Base-by-base conservation (phyloP, 2,329 filamentous ascomycete genomes). In the Thermothelomyces thermophilus region DNA sequence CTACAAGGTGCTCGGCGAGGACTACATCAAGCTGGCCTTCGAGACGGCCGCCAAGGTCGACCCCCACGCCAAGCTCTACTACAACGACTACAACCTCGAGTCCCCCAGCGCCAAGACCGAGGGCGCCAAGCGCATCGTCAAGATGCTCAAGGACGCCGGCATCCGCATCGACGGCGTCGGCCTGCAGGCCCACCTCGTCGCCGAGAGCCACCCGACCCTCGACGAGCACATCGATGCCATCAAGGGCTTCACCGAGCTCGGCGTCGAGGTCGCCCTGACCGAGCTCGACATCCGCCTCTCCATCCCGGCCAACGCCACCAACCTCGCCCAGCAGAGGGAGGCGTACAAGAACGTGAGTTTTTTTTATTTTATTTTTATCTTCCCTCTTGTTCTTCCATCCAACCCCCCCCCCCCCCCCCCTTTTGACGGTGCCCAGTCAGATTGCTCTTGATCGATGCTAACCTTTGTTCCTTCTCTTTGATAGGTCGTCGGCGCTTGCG, bases 11-110 rank as follows among this genome's bases (percentile, higher is more conserved):
- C 70, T 80, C 19, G 77, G 77, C 7, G 66, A 69, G 16, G 68
- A 70, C 3, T 82, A 76, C 63, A 72, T 82, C 60, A 68, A 70
- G 42, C 64, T 75, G n/a, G 76, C 77, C 2, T 80, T 81, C 64
- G 56, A 64, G 6, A 71, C 73, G 6, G 73, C 75, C 2, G 67
- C 72, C 14, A 67, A 70, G 34, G 71, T 72, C 1, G 72, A 74
- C 47, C 73, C 73, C 0, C 58, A 63, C 0, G 75, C 74, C 11
- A 80, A 77, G 63, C 66, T 82, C 2, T 82, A 80, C 62, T 79
- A 78, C 67, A 82, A 82, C 63, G 77, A 81, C 61, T 82, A 80
- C 66, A 75, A 71, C 64, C 75, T 82, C 54, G 81, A 84, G 63
- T 54, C 24, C 7, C 55, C 57, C 28, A 64, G 68, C 10, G 59